Evolutionary conservation across 192 early-diverging fungal genomes (phyloP).

Genomic region (Linnemannia hyalina): DNA sequence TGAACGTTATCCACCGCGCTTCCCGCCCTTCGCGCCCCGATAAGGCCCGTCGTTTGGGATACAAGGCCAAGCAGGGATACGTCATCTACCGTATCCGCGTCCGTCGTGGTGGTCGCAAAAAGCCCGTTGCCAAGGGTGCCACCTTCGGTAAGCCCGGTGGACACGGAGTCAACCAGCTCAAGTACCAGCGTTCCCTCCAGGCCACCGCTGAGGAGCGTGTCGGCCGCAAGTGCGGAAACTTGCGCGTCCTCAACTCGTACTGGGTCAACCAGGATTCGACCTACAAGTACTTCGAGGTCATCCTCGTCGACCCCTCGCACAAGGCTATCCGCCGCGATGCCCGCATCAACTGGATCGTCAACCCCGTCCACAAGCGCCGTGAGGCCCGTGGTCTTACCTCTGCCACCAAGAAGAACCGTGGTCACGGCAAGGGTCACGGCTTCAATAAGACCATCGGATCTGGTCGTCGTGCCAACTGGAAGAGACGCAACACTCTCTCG

Average conservation of each 20-base stretch:
- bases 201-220: constrained; percentile 98
- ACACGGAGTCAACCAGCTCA: constrained; percentile 99
- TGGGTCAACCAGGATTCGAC: constrained; percentile 99
- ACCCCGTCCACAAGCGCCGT: constrained; percentile 98
- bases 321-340: constrained; percentile 99
- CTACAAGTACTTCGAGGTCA: constrained; percentile 99
- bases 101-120: constrained; percentile 98
- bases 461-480: constrained; percentile 94
- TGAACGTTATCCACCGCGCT: constrained; percentile 98
- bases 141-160: constrained; percentile 98
- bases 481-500: constrained; percentile 95
- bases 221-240: constrained; percentile 95
- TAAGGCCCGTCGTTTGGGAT: constrained; percentile 99
- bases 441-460: constrained; percentile 98
- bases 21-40: constrained; percentile 98
- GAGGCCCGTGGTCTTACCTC: constrained; percentile 98
- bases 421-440: constrained; percentile 95
- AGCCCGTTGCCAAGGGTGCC: constrained; percentile 97
- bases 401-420: constrained; percentile 97
- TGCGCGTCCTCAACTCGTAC: constrained; percentile 99
- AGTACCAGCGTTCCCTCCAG: constrained; percentile 96
- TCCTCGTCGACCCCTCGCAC: constrained; percentile 97
- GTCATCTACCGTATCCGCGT: constrained; percentile 99
- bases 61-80: constrained; percentile 99
- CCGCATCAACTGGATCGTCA: constrained; percentile 99